Evolutionary conservation across 306 rosid genomes (phyloP), one percentile per base, ranked within the genome.

Genomic region (Vigna angularis): DNA sequence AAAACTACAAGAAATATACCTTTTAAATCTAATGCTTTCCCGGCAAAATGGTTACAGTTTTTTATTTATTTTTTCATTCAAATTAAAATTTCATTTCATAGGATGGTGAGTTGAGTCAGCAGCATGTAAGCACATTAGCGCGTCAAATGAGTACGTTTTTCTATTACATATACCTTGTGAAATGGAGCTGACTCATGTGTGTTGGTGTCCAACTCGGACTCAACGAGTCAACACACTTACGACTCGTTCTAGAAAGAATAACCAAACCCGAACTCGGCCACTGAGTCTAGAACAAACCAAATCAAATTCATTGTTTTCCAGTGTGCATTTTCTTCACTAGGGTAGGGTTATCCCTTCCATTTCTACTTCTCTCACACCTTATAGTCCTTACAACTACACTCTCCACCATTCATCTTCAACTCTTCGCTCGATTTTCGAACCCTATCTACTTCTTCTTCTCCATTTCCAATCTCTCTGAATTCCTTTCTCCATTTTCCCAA

Each of bases 381-480:
- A 3, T 70, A 14, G 34, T 47, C 4, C 6, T 50, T 20, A 1
- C 50, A 81, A 84, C 79, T 65, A 70, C 70, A 50, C 68, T 32
- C 45, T 61, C 1, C 16, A 13, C 12, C 71, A 81, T 15, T 82
- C 52, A 3, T 78, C 82, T 81, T 42, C 75, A 56, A 28, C 32
- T 72, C 47, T 42, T 9, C 47, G 2, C 47, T 9, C 47, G 2
- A 9, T 8, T 42, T 9, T 81, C 24, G 20, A 84, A 71, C 74
- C 83, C 87, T 91, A 80, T 7, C 87, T 91, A 81, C 6, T 14
- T 24, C 11, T 87, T 66, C 7, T 3, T 62, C 14, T 9, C 22
- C 69, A 28, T 10, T 72, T 62, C 36, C 20, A 58, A 56, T 65
- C 16, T 51, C 17, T 49, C 7, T 1, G 40, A n/a, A 55, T 40